Conservation (phyloP, 2,329 filamentous ascomycete species). For the Monascus ruber region DNA sequence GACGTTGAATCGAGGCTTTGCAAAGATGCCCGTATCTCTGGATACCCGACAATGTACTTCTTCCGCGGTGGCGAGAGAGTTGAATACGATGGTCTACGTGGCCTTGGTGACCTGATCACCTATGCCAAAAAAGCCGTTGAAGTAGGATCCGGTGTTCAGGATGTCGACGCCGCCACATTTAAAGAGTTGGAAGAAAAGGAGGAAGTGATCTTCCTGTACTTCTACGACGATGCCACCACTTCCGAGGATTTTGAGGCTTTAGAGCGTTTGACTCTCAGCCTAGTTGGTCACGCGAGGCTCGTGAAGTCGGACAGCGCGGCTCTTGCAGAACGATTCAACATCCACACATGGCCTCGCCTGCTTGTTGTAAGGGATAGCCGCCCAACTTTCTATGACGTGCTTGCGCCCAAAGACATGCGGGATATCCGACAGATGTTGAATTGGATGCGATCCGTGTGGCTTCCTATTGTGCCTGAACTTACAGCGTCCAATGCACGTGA, state of each 20-base stretch:
- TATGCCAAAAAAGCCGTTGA: constrained; percentile 82
- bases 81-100: constrained; percentile 85
- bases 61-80: constrained; percentile 85
- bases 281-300: constrained; percentile 83
- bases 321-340: constrained; percentile 76
- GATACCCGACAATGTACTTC: constrained; percentile 83
- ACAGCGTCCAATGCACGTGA: constrained; percentile 84
- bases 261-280: constrained; percentile 71
- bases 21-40: constrained; percentile 70
- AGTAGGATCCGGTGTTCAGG: constrained; percentile 61
- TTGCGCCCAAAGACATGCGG: constrained; percentile 85
- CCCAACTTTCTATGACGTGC: constrained; percentile 76
- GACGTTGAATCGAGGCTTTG: constrained; percentile 77
- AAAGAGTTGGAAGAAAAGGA: constrained; percentile 80
- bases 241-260: constrained; percentile 83
- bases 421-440: constrained; percentile 66
- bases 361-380: constrained; percentile 81
- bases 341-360: constrained; percentile 91
- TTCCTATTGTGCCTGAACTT: constrained; percentile 88
- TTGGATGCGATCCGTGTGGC: constrained; percentile 96
- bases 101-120: constrained; percentile 76
- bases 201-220: constrained; percentile 93
- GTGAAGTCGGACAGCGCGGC: constrained; percentile 77
- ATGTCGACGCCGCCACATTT: constrained; percentile 67
- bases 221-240: constrained; percentile 92